Evolutionary conservation across 495 filamentous ascomycete genomes (phyloP).

Genomic region (Penicillium canescens): DNA sequence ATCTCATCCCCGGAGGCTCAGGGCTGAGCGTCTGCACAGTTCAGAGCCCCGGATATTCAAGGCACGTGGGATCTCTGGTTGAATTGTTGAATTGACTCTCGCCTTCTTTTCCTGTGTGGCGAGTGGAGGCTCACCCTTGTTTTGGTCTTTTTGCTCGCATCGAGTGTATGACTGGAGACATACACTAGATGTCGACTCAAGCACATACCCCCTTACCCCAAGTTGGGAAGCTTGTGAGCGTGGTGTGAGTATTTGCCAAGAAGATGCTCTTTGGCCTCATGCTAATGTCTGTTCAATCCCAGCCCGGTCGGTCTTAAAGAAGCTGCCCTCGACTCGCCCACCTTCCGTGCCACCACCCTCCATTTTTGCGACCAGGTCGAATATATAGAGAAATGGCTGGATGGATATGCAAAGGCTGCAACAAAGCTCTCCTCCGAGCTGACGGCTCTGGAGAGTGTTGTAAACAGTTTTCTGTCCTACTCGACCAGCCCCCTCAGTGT

Average conservation of each 20-base stretch:
- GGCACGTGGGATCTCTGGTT: slow-evolving; percentile 16
- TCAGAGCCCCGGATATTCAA: slow-evolving; percentile 7
- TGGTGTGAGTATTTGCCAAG: slow-evolving; percentile 44
- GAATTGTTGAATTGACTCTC: slow-evolving; percentile 11
- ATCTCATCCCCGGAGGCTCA: slow-evolving; percentile 13
- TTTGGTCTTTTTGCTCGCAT: slow-evolving; percentile 18
- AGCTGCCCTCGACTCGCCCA: slow-evolving; percentile 92
- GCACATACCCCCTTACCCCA: slow-evolving; percentile 45
- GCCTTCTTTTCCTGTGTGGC: not conserved
- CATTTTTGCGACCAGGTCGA: slow-evolving; percentile 95
- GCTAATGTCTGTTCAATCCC: slow-evolving; percentile 11
- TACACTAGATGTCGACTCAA: slow-evolving; percentile 50
- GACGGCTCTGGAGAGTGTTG: slow-evolving; percentile 62
- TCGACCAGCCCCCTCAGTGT: slow-evolving; percentile 68
- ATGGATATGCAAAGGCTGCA: slow-evolving; percentile 76
- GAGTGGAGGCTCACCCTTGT: slow-evolving; percentile 1
- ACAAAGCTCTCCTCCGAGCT: slow-evolving; percentile 77
- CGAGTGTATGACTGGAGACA: slow-evolving; percentile 42
- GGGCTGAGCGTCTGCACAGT: slow-evolving; percentile 3
- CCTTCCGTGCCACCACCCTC: slow-evolving; percentile 83
- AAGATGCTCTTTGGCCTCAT: not conserved
- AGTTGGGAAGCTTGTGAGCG: slow-evolving; percentile 55
- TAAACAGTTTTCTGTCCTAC: slow-evolving; percentile 73
- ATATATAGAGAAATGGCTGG: slow-evolving; percentile 89
- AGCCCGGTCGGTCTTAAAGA: slow-evolving; percentile 91